Evolutionary conservation across 768 basidiomycete species (phyloP), one percentile per base, ranked within the genome.

Genomic region (Mrakia blollopis): DNA sequence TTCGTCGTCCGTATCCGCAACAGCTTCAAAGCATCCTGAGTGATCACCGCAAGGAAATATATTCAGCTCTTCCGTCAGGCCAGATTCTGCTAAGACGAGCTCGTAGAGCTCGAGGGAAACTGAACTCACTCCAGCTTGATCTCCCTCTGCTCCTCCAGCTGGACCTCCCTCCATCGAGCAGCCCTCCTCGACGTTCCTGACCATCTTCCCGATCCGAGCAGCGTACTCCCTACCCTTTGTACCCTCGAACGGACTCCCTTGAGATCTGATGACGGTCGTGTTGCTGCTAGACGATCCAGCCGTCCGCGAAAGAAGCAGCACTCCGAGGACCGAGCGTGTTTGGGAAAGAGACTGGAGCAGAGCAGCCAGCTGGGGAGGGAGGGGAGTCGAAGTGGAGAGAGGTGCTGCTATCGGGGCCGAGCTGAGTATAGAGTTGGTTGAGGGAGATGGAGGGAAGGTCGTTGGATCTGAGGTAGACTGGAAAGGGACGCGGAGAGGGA

Each of bases 1-100:
- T 91, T 87, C 82, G 89, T 92, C 77, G 94, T 96, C 69, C 94
- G 88, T 84, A 96, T 93, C 76, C 94, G 86, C 88, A 97, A 89
- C 81, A 96, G 92, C 78, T 89, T 88, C 63, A 96, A 87, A 35
- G 92, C 91, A 82, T 95, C 94, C 93, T 95, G 79, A 4, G 39
- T 14, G 47, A n/a, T n/a, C n/a, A n/a, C n/a, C n/a, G n/a, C n/a
- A 73, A 14, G 30, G 23, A 41, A 37, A 32, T 63, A 65, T 57
- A 52, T 65, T 73, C 57, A 72, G 67, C 57, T 9, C 77, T 63
- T 21, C 28, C 30, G 62, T 37, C 44, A 68, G 25, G 6, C 23
- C 41, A 41, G 32, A 11, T 10, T 18, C 11, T 6, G 14, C 25
- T 13, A 16, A n/a, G n/a, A n/a, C 44, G 57, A 67, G 0, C 32